phyloP scores from a whole-genome alignment of 805 yeast genomes.

The Peterozyma toletana region DNA sequence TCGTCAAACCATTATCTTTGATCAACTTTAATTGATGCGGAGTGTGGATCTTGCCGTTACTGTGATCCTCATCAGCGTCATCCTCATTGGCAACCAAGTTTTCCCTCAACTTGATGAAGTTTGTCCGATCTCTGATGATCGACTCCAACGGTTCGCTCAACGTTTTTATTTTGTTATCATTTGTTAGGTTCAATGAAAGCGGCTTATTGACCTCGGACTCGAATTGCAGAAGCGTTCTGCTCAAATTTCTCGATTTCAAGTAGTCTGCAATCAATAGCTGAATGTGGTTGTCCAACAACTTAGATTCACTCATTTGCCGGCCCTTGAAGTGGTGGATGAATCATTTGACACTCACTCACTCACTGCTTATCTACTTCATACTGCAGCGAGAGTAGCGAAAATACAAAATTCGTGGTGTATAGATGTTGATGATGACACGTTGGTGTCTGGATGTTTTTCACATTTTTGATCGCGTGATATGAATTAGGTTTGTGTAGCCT shows the following conservation, averaged over 20 bases:
- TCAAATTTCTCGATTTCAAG: constrained; percentile 40
- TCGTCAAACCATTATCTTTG: constrained; percentile 9
- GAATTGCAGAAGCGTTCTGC: constrained; percentile 38
- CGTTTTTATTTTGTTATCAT: constrained; percentile 4
- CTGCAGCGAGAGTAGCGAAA: no score
- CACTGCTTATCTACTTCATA: no score
- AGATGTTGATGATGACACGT: no score
- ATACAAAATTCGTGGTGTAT: no score
- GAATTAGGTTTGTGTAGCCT: no score
- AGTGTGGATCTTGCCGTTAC: constrained; percentile 9
- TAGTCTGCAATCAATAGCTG: constrained; percentile 49
- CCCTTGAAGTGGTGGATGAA: no score
- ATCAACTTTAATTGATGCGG: constrained; percentile 18
- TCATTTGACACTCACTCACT: no score
- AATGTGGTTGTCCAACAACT: constrained; percentile 16
- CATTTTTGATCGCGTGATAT: no score
- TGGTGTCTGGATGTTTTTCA: no score
- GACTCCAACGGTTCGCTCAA: constrained; percentile 27
- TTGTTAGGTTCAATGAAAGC: constrained; percentile 15
- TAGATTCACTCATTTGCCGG: no score
- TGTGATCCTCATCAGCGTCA: constrained; percentile 3
- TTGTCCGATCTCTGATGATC: constrained; percentile 25
- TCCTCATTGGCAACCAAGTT: neutral
- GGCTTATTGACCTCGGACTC: constrained; percentile 36
- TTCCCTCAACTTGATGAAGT: constrained; percentile 15